Base-by-base conservation (phyloP, 257 asterid genomes). In the Salvia miltiorrhiza region DNA sequence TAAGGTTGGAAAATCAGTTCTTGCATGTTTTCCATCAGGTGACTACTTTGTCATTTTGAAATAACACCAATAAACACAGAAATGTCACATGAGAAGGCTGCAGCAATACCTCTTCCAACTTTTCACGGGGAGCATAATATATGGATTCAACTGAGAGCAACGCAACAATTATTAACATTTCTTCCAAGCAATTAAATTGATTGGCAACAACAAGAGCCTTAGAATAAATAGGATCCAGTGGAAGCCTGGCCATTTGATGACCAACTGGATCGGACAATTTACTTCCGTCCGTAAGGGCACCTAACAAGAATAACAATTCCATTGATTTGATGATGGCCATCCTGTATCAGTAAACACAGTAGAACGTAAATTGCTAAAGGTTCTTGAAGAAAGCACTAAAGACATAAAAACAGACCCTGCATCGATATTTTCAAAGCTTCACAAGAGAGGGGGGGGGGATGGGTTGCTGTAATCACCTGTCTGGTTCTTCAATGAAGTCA, bases 81-180 rank as follows among this genome's bases (percentile, higher is more conserved):
- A 60, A 65, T 37, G 48, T 65, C 40, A 24, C 21, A n/a, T 6
- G 56, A 70, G 26, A 59, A 74, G 39, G 55, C 56, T 43, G 67
- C 17, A 69, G 45, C 67, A 47, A 55, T 83, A 93, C 99, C 97
- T 93, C 97, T 81, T 88, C 99, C 83, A 87, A 75, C 84, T 90
- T 93, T 58, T 90, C 97, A 63, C 95, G 96, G 23, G 99, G 96
- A 58, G 96, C 86, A 76, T 93, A 88, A 83, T 87, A 89, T 49
- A 93, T 84, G 9, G 97, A 90, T 72, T 93, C 99, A 26, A 90
- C 97, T 2, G 97, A 90, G 70, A 93, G 97, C 96, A 93, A 78
- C 23, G 97, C 82, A 70, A 93, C 95, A 71, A 79, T 71, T 70
- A 93, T 86, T 37, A 93, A 78, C 91, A 93, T 89, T 73, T 93